Evolutionary conservation across 2,329 filamentous ascomycete genomes (phyloP).

Genomic region (Calonectria multiphialidica): DNA sequence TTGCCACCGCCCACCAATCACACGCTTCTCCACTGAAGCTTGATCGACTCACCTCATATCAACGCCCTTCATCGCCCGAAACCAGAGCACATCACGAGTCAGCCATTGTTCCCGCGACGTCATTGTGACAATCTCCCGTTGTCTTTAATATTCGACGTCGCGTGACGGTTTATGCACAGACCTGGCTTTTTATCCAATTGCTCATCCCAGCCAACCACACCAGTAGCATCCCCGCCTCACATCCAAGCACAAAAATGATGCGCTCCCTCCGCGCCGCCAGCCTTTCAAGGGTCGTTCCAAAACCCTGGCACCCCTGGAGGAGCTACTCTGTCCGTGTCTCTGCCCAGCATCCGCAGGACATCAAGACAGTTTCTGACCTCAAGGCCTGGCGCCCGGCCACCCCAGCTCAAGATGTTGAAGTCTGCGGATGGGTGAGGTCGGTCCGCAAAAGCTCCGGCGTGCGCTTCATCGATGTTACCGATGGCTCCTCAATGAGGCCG

Average conservation of each 20-base stretch:
- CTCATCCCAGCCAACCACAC: background rate
- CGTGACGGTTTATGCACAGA: background rate
- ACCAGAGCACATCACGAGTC: background rate
- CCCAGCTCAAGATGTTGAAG: conserved; percentile 62
- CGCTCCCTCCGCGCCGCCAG: conserved; percentile 34
- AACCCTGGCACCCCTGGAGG: conserved; percentile 30
- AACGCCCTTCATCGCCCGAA: background rate
- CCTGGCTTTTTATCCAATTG: background rate
- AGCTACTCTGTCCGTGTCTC: conserved; percentile 50
- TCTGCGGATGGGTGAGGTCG: conserved; percentile 86
- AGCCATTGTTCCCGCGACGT: conserved; percentile 14
- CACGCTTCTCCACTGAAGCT: conserved; percentile 12
- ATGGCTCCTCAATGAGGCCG: conserved; percentile 84
- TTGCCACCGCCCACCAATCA: conserved; percentile 6
- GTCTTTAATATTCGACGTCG: background rate
- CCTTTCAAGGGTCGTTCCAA: conserved; percentile 19
- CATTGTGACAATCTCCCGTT: background rate
- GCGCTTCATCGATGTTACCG: conserved; percentile 86
- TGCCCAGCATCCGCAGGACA: conserved; percentile 44
- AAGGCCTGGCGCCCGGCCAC: conserved; percentile 62
- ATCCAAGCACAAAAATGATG: conserved; percentile 28
- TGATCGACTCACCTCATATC: conserved; percentile 4
- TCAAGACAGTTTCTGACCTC: conserved; percentile 66
- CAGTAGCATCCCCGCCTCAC: conserved; percentile 14
- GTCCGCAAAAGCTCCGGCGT: conserved; percentile 87